Conservation (phyloP, 345 rosid genomes). For the Arabis hirsuta region DNA sequence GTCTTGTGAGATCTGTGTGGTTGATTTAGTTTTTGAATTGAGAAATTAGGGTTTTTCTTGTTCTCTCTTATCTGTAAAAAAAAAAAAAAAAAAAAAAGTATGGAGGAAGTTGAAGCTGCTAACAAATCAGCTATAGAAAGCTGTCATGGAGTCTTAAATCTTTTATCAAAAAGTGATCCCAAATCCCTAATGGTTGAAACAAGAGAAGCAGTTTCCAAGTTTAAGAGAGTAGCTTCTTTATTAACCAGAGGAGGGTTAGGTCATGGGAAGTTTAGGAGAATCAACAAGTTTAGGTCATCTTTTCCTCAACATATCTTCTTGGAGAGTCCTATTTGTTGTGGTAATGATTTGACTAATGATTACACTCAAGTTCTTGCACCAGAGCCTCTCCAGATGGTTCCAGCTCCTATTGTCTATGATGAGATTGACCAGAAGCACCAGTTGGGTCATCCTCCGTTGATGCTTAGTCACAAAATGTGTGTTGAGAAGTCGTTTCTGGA, state of each 20-base stretch:
- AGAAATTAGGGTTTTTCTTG: background rate
- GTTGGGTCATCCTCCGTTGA: conserved; percentile 33
- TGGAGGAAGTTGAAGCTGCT: conserved; percentile 63
- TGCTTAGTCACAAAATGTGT: conserved; percentile 43
- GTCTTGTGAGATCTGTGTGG: no score
- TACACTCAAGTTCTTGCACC: conserved; percentile 57
- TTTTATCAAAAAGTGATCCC: conserved; percentile 51
- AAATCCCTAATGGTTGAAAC: conserved; percentile 55
- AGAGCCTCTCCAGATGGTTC: conserved; percentile 65
- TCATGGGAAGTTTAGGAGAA: conserved; percentile 59
- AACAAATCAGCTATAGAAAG: conserved; percentile 59
- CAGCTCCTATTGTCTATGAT: conserved; percentile 41
- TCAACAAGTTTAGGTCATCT: conserved; percentile 53
- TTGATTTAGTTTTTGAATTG: conserved; percentile 26
- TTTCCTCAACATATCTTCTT: conserved; percentile 64
- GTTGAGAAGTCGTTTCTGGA: conserved; percentile 52
- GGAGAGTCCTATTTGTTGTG: conserved; percentile 52
- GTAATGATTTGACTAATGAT: conserved; percentile 12
- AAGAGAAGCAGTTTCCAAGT: conserved; percentile 56
- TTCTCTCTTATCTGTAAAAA: conserved; percentile 17
- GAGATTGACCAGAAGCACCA: conserved; percentile 46
- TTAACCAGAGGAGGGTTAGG: conserved; percentile 45
- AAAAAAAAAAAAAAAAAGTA: no score
- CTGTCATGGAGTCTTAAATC: conserved; percentile 59
- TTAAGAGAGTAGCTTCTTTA: conserved; percentile 66